Percentiles rank a stretch among this genome's conserved stretches.
phyloP scores from a whole-genome alignment of 495 filamentous ascomycete genomes.

The Penicillium desertorum region DNA sequence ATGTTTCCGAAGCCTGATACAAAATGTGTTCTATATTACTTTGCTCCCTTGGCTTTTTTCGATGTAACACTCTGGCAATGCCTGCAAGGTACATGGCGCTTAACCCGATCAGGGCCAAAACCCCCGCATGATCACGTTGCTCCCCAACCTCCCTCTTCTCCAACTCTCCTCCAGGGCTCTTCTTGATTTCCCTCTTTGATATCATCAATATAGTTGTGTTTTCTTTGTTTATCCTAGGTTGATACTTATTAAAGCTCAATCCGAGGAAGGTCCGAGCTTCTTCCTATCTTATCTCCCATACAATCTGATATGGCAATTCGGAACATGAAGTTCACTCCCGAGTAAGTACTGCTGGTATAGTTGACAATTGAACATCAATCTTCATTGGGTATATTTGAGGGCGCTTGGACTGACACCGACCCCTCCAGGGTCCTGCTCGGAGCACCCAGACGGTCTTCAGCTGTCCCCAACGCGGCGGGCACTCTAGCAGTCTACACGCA shows the following conservation, averaged over 20 bases:
- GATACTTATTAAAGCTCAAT: background rate
- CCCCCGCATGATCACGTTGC: constrained; percentile 25
- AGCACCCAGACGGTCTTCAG: constrained; percentile 76
- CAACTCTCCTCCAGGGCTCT: constrained; percentile 17
- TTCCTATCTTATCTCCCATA: constrained; percentile 19
- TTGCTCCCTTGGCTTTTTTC: background rate
- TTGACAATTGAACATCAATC: background rate
- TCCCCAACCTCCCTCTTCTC: constrained; percentile 15
- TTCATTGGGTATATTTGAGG: background rate
- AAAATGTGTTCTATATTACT: constrained; percentile 20
- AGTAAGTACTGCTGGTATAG: constrained; percentile 41
- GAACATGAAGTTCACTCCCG: constrained; percentile 70
- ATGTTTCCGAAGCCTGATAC: constrained; percentile 12
- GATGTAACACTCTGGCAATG: background rate
- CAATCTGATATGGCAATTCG: constrained; percentile 58
- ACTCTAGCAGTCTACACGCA: constrained; percentile 69
- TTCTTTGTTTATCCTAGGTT: background rate
- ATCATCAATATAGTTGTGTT: background rate
- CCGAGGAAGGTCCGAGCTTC: constrained; percentile 13
- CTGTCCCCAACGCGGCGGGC: constrained; percentile 70
- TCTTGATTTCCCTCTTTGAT: background rate
- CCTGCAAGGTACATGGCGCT: constrained; percentile 4
- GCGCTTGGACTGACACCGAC: constrained; percentile 12
- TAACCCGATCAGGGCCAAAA: constrained; percentile 7
- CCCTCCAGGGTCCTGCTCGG: constrained; percentile 66